Evolutionary conservation across 2,329 filamentous ascomycete species (phyloP).

Genomic region (Neopestalotiopsis clavispora): DNA sequence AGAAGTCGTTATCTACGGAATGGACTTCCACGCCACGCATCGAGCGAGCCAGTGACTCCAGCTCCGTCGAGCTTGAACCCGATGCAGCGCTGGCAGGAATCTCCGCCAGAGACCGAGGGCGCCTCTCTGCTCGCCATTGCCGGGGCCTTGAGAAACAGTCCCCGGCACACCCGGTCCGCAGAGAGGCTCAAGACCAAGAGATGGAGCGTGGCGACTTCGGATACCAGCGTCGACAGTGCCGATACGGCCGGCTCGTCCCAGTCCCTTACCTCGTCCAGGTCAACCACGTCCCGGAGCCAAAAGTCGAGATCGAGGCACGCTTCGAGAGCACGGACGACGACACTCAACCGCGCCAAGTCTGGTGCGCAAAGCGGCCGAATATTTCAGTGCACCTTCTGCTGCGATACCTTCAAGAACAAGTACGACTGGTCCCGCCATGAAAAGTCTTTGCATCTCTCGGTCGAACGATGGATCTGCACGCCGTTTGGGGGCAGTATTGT

Average conservation of each 20-base stretch:
- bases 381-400: constrained; percentile 19
- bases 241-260: neutral
- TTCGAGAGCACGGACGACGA: neutral
- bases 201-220: neutral
- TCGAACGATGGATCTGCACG: constrained; percentile 17
- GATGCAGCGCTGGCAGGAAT: constrained; percentile 6
- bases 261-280: neutral
- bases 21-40: neutral
- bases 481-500: neutral
- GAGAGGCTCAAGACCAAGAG: neutral
- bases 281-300: neutral
- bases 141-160: neutral
- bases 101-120: constrained; percentile 3
- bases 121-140: neutral
- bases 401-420: constrained; percentile 17
- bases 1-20: constrained; percentile 3
- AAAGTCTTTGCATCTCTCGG: constrained; percentile 14
- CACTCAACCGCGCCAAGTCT: neutral
- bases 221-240: neutral
- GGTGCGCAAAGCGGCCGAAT: neutral
- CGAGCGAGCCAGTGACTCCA: neutral
- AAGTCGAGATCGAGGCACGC: neutral
- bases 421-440: constrained; percentile 20
- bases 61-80: neutral
- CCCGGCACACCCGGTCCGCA: neutral